These are phyloP conservation scores for Ustilago loliicola DNA, from an alignment of 1,284 basidiomycete genomes.

Conservation along the genomic window DNA sequence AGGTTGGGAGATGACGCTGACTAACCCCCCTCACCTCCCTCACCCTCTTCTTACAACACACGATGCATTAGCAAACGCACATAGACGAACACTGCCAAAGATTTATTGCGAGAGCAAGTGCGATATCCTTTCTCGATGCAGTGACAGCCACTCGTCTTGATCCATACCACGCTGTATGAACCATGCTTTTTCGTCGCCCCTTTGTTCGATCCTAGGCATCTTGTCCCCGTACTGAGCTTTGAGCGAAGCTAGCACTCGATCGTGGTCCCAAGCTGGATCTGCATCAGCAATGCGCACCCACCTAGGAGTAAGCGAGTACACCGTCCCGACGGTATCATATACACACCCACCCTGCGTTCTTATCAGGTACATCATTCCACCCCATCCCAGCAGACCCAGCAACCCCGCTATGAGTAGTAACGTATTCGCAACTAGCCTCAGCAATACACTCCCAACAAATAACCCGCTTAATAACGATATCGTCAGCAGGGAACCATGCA, in stretches of 20 bases:
- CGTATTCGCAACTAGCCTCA: slow-evolving; percentile 77
- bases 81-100: neutral
- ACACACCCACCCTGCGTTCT: slow-evolving; percentile 18
- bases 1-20: slow-evolving; percentile 51
- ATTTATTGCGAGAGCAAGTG: slow-evolving; percentile 10
- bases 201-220: slow-evolving; percentile 79
- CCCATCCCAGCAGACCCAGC: slow-evolving; percentile 81
- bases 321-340: slow-evolving; percentile 39
- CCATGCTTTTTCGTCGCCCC: slow-evolving; percentile 72
- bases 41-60: neutral
- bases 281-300: slow-evolving; percentile 17
- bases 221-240: neutral
- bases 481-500: slow-evolving; percentile 5
- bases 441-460: neutral
- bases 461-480: neutral
- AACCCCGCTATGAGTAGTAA: slow-evolving; percentile 80
- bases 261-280: slow-evolving; percentile 18
- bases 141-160: slow-evolving; percentile 24
- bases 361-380: slow-evolving; percentile 18
- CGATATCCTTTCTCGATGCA: slow-evolving; percentile 23
- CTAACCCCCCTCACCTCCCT: neutral
- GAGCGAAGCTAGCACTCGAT: slow-evolving; percentile 4
- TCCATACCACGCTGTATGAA: slow-evolving; percentile 75
- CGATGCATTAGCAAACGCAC: neutral
- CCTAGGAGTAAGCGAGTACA: slow-evolving; percentile 28